Conservation (phyloP, 2,329 filamentous ascomycete species). For the Penicillium sumatraense region DNA sequence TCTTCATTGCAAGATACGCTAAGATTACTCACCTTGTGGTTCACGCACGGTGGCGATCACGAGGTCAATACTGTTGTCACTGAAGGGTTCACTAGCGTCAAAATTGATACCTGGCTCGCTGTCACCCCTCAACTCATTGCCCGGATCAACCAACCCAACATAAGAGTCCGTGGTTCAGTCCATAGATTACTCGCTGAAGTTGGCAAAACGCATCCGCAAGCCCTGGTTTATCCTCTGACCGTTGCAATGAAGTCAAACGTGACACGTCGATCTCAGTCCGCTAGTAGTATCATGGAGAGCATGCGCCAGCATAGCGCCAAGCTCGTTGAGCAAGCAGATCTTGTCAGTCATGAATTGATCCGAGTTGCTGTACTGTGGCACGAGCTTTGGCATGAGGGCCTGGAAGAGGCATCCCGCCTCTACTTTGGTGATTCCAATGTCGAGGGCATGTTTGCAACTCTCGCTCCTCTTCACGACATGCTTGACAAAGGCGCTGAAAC, state of each 20-base stretch:
- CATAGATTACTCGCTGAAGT: slow-evolving; percentile 92
- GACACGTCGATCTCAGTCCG: slow-evolving; percentile 81
- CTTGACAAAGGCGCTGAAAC: slow-evolving; percentile 92
- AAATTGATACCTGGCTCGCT: slow-evolving; percentile 97
- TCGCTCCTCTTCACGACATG: slow-evolving; percentile 89
- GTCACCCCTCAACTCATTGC: slow-evolving; percentile 98
- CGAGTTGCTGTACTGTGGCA: slow-evolving; percentile 97
- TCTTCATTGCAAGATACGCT: slow-evolving; percentile 96
- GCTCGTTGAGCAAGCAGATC: slow-evolving; percentile 91
- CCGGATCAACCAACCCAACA: slow-evolving; percentile 94
- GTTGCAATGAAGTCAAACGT: slow-evolving; percentile 98
- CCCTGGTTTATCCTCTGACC: slow-evolving; percentile 93
- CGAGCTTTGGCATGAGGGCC: slow-evolving; percentile 96
- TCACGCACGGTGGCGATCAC: slow-evolving; percentile 83
- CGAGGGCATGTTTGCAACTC: slow-evolving; percentile 91
- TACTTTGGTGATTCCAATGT: slow-evolving; percentile 99
- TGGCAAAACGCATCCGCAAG: slow-evolving; percentile 91
- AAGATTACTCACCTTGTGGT: slow-evolving; percentile 91
- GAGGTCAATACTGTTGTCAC: slow-evolving; percentile 89
- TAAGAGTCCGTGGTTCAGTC: slow-evolving; percentile 83
- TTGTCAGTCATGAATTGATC: slow-evolving; percentile 95
- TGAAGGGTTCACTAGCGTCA: slow-evolving; percentile 89
- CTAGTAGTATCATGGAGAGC: slow-evolving; percentile 93
- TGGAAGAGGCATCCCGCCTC: slow-evolving; percentile 93
- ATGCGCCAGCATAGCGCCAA: slow-evolving; percentile 94